Evolutionary conservation across 768 basidiomycete species (phyloP), one percentile per base, ranked within the genome.

Genomic region (Pisolithus microcarpus): DNA sequence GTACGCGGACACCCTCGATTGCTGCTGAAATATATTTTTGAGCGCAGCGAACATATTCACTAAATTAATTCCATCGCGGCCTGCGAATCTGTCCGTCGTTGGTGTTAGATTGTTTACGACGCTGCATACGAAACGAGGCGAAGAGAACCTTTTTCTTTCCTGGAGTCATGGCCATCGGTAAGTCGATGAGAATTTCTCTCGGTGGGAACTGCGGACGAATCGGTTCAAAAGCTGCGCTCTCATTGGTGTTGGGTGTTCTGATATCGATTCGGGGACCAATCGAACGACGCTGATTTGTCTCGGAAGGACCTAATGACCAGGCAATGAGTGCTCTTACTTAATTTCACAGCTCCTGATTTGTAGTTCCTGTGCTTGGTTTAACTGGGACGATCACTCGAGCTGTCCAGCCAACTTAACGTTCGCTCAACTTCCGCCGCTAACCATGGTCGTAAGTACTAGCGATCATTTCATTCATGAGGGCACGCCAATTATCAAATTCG

Each of bases 401-500:
- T 43, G 42, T 48, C 38, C 38, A n/a, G 47, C 37, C 47, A 38
- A 26, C 37, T 11, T 34, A 7, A 31, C 38, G 19, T 38, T 40
- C 39, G 42, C 42, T 9, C 23, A 49, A 40, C 24, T 31, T 26
- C 23, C 38, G 24, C 36, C 16, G 10, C 23, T 26, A 19, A 23
- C 11, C 34, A 34, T 49, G 38, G 7, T 15, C 37, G 7, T 40
- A 26, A 23, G 21, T 23, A 23, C 50, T 38, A 38, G 42, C 36
- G 43, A 31, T 40, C 31, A 39, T 44, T 44, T 40, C 31, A 39
- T 44, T 44, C 49, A 50, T 42, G n/a, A 18, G 38, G 28, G 51
- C 50, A 19, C 49, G 44, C 34, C 15, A 31, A 7, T 37, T 48
- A 48, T 52, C 44, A 52, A 30, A 49, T 49, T n/a, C 34, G 37